Base-by-base conservation (phyloP, 78 protist genomes). In the Guillardia theta region DNA sequence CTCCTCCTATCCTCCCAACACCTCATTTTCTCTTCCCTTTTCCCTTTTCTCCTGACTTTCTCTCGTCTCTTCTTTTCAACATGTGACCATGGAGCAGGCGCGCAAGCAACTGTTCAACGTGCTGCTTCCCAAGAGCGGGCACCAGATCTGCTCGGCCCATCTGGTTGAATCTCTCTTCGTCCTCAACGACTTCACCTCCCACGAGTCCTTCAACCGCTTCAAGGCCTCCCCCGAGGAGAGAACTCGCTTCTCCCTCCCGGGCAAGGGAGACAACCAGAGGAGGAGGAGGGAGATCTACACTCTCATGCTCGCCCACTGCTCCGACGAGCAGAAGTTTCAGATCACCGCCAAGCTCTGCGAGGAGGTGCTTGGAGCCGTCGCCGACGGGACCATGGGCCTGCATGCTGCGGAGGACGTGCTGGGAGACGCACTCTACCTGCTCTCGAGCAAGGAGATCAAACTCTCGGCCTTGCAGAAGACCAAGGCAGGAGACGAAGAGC, bases 101-200 rank as follows among this genome's bases (percentile, higher is more conserved):
- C 18, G 83, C 43, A 6, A 33, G 48, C 6, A 19, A 22, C 46
- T 78, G 88, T 6, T 78, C 45, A 8, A 33, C 30, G 48, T 78
- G 36, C 19, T 78, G 88, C 12, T 33, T 22, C 83, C 83, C 83
- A 70, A 70, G 83, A 53, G 62, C 62, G 18, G 9, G 36, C 45
- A 37, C 43, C 62, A 6, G 10, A 4, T 47, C 45, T 54, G 64
- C 94, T 12, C 4, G 33, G 33, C 22, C 36, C 83, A 22, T n/a
- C 43, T 93, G 36, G 94, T 93, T 8, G 94, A 93, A 70, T 1
- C 46, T 24, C 64, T 93, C 44, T 93, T 64, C 30, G 64, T 48
- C 76, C 62, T 93, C 88, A 93, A 93, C 64, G 92, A 64, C 64
- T 33, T 18, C 70, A 33, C 37, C 64, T 43, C 41, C 36, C 94